Base-by-base conservation (phyloP, 2,329 filamentous ascomycete genomes). In the Pezicula carpinea region DNA sequence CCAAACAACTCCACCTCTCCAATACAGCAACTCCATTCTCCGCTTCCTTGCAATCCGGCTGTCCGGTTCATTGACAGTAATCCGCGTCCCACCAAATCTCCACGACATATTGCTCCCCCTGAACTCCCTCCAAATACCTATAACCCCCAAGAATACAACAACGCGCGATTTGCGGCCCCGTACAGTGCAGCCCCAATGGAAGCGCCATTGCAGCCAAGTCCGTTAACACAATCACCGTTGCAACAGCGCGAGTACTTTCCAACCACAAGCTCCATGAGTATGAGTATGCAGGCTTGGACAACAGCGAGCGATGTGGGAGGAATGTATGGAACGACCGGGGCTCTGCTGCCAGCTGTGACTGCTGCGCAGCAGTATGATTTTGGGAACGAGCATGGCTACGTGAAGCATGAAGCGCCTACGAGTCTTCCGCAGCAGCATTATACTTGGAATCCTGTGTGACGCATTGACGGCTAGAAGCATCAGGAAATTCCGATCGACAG, bases 71-170 rank as follows among this genome's bases (percentile, higher is more conserved):
- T 61, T 13, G 60, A 64, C 45, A 58, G 47, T 35, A 64, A 64
- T 39, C 60, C 60, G 6, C 50, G 62, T 13, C 61, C 61, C 14
- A 33, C 58, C 13, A 64, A 64, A 41, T 64, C 61, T 5, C 62
- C 62, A 31, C 50, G 62, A 8, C 61, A 64, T 49, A 48, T 53
- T 33, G 58, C 48, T 14, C 57, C 59, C 14, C 52, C 57, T 8
- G 57, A 61, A 10, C 31, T 56, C 11, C 53, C 54, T 10, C 44
- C 57, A 2, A 52, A 46, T 8, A 40, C 50, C 5, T 57, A 57
- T 44, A 29, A 29, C 26, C 26, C 26, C 26, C 26, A 52, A 14
- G 57, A 61, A 2, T 60, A 57, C 18, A 40, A 47, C 10, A 49
- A 15, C 14, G 22, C 53, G n/a, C 48, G 58, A 4, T 59, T 55